Conservation (phyloP, 2,329 filamentous ascomycete genomes). For the Colletotrichum destructivum region DNA sequence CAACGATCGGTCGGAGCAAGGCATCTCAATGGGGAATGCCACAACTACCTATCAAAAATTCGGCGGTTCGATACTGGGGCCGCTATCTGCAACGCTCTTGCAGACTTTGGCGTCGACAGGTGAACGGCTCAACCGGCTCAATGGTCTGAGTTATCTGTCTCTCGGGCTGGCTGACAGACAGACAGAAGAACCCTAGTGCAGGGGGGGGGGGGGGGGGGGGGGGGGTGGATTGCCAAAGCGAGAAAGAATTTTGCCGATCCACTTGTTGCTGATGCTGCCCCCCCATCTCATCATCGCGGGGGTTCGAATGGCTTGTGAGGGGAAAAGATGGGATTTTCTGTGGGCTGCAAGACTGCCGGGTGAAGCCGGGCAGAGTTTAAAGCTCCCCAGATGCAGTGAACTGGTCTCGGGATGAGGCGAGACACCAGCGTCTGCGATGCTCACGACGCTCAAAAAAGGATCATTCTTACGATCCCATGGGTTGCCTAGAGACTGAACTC, state of each 20-base stretch:
- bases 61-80: no score
- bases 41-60: neutral
- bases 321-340: conserved; percentile 1
- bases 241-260: neutral
- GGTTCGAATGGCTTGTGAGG: neutral
- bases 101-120: neutral
- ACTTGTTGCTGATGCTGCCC: neutral
- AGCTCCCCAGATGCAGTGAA: neutral
- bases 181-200: neutral
- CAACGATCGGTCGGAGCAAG: no score
- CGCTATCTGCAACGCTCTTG: no score
- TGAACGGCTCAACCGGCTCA: neutral
- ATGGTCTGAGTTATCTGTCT: neutral
- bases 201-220: neutral
- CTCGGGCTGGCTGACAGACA: neutral
- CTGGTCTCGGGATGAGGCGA: no score
- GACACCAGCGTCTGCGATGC: no score
- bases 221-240: neutral
- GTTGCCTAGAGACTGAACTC: no score
- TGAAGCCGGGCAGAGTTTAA: neutral
- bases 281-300: neutral
- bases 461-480: no score
- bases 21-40: neutral
- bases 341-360: neutral
- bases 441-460: no score